phyloP scores from a whole-genome alignment of 768 basidiomycete genomes.

The Leccinum longicurvipes region DNA sequence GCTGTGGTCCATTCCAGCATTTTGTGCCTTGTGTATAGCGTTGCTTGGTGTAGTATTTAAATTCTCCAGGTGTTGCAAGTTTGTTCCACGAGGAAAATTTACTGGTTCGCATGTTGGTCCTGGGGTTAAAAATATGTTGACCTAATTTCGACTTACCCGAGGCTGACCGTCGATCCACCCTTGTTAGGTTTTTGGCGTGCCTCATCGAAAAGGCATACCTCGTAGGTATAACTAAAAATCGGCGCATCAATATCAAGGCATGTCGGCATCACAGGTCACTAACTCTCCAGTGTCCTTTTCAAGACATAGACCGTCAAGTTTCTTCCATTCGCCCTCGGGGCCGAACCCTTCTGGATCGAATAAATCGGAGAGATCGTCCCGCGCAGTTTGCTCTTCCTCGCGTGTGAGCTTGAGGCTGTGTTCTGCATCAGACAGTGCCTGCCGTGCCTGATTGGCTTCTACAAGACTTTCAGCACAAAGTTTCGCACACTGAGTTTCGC shows the following conservation, averaged over 20 bases:
- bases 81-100: constrained; percentile 79
- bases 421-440: constrained; percentile 63
- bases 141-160: constrained; percentile 64
- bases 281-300: constrained; percentile 87
- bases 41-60: constrained; percentile 79
- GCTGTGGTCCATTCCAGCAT: constrained; percentile 96
- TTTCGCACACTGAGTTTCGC: not conserved
- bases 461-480: constrained; percentile 1
- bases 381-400: constrained; percentile 51
- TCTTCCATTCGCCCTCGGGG: constrained; percentile 90
- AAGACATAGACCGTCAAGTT: constrained; percentile 79
- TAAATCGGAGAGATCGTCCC: constrained; percentile 60
- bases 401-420: constrained; percentile 49
- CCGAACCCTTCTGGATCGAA: constrained; percentile 70
- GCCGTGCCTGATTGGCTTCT: constrained; percentile 62
- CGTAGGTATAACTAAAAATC: constrained; percentile 78
- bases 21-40: constrained; percentile 79
- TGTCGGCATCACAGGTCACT: constrained; percentile 34
- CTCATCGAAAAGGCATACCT: constrained; percentile 87
- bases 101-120: constrained; percentile 36
- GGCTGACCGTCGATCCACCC: constrained; percentile 68
- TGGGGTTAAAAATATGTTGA: not conserved
- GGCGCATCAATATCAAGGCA: constrained; percentile 5
- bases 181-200: constrained; percentile 85
- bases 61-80: constrained; percentile 53